These are phyloP conservation scores for Pleurotus salmoneostramineus DNA, from an alignment of 768 basidiomycete genomes.

Conservation along the genomic window DNA sequence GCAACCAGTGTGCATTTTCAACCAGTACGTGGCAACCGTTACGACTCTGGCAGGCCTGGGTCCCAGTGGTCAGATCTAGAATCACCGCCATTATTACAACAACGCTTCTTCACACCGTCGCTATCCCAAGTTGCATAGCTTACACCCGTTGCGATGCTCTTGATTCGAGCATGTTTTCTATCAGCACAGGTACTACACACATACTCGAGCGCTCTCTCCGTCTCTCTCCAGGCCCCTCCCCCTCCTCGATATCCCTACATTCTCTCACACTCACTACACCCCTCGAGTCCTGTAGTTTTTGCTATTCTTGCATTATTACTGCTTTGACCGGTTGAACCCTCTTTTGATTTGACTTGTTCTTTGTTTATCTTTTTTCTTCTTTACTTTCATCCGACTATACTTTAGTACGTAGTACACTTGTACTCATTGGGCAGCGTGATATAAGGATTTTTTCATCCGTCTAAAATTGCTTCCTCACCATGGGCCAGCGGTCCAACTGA, in stretches of 20 bases:
- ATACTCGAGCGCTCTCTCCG: too few species aligned
- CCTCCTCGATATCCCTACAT: not conserved
- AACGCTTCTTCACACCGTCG: not conserved
- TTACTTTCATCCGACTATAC: not conserved
- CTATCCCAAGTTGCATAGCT: constrained; percentile 4
- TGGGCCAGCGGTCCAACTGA: too few species aligned
- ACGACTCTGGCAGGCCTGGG: constrained; percentile 3
- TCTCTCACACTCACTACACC: not conserved
- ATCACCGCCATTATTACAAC: not conserved
- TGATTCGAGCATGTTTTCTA: not conserved
- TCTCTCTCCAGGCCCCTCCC: too few species aligned
- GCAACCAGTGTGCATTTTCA: not conserved
- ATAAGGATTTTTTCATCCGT: constrained; percentile 1
- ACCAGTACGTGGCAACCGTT: constrained; percentile 4
- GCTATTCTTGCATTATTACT: constrained; percentile 7
- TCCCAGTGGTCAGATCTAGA: constrained; percentile 3
- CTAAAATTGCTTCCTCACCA: not conserved
- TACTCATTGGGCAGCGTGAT: constrained; percentile 7
- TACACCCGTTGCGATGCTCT: not conserved
- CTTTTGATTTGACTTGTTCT: not conserved
- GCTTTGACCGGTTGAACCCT: constrained; percentile 8
- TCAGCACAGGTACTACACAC: too few species aligned
- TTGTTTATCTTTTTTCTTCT: constrained; percentile 4
- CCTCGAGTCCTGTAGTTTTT: not conserved
- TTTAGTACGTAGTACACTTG: not conserved